These are phyloP conservation scores for Colletotrichum magnum DNA, from an alignment of 2,329 filamentous ascomycete species.

Conservation along the genomic window DNA sequence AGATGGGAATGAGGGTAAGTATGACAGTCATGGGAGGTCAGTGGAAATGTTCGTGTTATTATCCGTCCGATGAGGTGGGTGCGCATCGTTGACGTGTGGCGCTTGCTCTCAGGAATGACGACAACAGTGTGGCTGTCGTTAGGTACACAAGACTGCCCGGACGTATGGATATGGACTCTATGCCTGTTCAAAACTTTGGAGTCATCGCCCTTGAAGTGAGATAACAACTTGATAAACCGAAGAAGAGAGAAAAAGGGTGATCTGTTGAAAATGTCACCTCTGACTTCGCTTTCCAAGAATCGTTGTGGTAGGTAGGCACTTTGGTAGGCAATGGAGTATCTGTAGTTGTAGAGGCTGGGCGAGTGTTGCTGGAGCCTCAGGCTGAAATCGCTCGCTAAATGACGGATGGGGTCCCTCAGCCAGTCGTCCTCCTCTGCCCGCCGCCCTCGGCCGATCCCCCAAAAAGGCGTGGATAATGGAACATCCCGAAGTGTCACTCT, in stretches of 20 bases:
- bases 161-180: too few species aligned
- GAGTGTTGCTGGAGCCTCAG: constrained; percentile 33
- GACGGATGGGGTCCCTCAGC: constrained; percentile 32
- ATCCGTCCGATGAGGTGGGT: neutral
- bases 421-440: constrained; percentile 8
- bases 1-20: neutral
- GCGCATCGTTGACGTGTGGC: constrained; percentile 5
- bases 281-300: too few species aligned
- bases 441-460: constrained; percentile 38
- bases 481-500: constrained; percentile 37
- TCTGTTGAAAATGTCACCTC: too few species aligned
- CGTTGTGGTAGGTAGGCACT: too few species aligned
- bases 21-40: neutral
- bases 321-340: too few species aligned
- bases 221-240: too few species aligned
- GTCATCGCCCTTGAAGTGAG: too few species aligned
- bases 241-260: too few species aligned
- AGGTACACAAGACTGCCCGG: too few species aligned
- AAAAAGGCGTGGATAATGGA: constrained; percentile 38
- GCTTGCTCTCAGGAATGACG: constrained; percentile 14
- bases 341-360: neutral
- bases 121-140: constrained; percentile 17
- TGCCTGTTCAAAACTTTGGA: too few species aligned
- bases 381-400: constrained; percentile 35
- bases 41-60: too few species aligned